Percentiles rank a stretch among this genome's conserved stretches.
Evolutionary conservation across 148 eudicot genomes (phyloP).

Genomic region (Amaranthus cruentus): DNA sequence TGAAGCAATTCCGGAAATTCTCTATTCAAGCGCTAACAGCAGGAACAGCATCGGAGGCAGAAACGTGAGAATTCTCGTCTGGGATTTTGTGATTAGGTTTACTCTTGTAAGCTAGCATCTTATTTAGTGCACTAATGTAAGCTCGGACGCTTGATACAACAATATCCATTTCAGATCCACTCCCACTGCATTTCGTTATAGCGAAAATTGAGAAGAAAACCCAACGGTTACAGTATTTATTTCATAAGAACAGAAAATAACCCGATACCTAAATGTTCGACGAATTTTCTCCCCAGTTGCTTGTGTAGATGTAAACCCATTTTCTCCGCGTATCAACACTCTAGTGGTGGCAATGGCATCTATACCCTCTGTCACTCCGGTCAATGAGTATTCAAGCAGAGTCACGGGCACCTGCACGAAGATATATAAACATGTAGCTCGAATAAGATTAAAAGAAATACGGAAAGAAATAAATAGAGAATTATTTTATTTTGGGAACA

Average conservation of each 20-base stretch:
- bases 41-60: constrained; percentile 18
- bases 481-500: background rate
- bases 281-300: constrained; percentile 52
- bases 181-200: constrained; percentile 51
- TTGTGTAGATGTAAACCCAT: constrained; percentile 46
- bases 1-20: background rate
- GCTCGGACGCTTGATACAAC: constrained; percentile 92
- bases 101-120: constrained; percentile 64
- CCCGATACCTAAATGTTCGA: constrained; percentile 63
- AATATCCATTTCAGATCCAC: constrained; percentile 82
- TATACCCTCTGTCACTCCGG: constrained; percentile 82
- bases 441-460: background rate
- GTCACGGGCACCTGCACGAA: constrained; percentile 69
- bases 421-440: background rate
- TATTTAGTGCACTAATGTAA: constrained; percentile 80
- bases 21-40: constrained; percentile 18
- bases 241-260: background rate
- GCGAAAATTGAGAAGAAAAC: background rate
- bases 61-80: constrained; percentile 23
- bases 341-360: constrained; percentile 88
- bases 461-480: background rate
- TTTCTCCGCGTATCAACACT: constrained; percentile 65
- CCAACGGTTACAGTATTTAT: background rate
- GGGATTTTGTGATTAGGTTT: constrained; percentile 22
- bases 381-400: constrained; percentile 74